Percentiles rank a stretch among this genome's conserved stretches.
These are phyloP conservation scores for Leptodermis oblonga DNA, from an alignment of 257 asterid species.

Conservation along the genomic window DNA sequence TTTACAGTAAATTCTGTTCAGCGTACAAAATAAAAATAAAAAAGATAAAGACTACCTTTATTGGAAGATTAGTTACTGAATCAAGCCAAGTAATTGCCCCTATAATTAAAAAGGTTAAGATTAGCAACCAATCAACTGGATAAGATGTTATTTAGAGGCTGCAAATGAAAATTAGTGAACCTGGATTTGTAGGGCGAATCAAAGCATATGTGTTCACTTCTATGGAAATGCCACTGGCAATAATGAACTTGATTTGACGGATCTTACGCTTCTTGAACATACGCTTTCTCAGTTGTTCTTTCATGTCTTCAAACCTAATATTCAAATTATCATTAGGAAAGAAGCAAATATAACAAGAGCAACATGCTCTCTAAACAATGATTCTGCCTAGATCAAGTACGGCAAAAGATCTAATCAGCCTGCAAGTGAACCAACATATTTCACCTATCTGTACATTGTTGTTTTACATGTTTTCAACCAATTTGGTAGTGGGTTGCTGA, in stretches of 20 bases:
- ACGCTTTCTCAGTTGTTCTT: constrained; percentile 81
- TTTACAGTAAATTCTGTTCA: not conserved
- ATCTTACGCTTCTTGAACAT: constrained; percentile 92
- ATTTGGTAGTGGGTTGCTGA: not conserved
- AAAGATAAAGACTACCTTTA: constrained; percentile 44
- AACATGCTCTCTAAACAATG: not conserved
- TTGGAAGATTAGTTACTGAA: constrained; percentile 78
- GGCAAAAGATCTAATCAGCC: not conserved
- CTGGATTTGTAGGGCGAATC: constrained; percentile 92
- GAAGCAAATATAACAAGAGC: not conserved
- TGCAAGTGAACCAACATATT: not conserved
- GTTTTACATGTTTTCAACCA: not conserved
- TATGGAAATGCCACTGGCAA: constrained; percentile 64
- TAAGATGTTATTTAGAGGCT: constrained; percentile 10
- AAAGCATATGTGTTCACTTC: constrained; percentile 81
- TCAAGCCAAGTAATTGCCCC: constrained; percentile 93
- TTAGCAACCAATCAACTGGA: constrained; percentile 20
- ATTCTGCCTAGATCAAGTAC: not conserved
- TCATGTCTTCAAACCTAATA: constrained; percentile 81
- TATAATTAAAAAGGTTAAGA: constrained; percentile 31
- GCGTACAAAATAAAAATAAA: constrained; percentile 1
- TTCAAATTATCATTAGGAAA: constrained; percentile 6
- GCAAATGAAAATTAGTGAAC: constrained; percentile 31
- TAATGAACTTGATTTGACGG: constrained; percentile 64
- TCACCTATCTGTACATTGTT: not conserved